Base-by-base conservation (phyloP, 306 rosid genomes). In the Begonia loranthoides region DNA sequence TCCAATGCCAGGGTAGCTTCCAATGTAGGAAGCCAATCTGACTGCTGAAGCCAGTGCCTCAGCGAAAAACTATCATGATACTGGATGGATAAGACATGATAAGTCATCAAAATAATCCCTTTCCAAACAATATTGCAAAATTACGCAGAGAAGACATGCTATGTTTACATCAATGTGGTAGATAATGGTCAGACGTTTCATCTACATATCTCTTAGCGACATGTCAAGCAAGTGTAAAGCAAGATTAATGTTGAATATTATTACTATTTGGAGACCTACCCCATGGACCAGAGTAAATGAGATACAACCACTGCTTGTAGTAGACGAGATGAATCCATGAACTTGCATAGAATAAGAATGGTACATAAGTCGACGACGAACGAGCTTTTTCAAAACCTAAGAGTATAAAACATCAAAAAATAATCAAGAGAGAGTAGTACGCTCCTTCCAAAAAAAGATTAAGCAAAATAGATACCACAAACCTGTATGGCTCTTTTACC, bases 1-100 rank as follows among this genome's bases (percentile, higher is more conserved):
- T 90, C 97, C 60, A 90, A 70, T 58, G 92, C 95, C 72, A 90
- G 97, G 64, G 95, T 85, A 66, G 92, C 97, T 71, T 90, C 97
- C 60, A 90, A 73, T 54, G 94, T 90, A 64, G 95, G 97, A 63
- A 90, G 95, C 97, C 97, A 90, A 72, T 90, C 95, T 47, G 95
- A 78, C 56, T 71, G 95, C 67, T 70, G 94, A 58, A 90, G 95
- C 97, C 97, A 90, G 54, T 90, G 97, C 59, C 92, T 78, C 70
- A 85, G 74, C 71, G 97, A 90, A 77, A 90, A 90, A 74, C 97
- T 90, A 54, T 90, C 95, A 64, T 90, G 97, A 69, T 90, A 87
- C 97, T 90, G 34, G 34, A 49, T 2, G 47, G 45, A 41, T 9
- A 9, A n/a, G 15, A 43, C 47, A 43, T 10, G 15, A 2, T 43